Base-by-base conservation (phyloP, 768 basidiomycete genomes). In the Zangia roseola region DNA sequence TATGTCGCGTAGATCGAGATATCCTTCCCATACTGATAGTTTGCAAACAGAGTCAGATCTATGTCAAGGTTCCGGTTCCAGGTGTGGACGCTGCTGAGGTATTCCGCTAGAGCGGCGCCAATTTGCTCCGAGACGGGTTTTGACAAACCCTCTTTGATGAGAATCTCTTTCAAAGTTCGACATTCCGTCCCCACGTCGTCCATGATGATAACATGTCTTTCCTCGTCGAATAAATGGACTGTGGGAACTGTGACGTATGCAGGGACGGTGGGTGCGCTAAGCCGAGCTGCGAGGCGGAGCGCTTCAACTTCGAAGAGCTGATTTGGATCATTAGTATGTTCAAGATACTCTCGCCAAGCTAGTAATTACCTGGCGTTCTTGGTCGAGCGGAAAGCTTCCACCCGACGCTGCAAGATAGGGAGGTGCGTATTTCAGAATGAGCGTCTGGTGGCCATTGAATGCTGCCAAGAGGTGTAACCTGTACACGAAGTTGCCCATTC, bases 401-500 rank as follows among this genome's bases (percentile, higher is more conserved):
- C 45, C 48, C 6, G 62, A 57, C 17, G 26, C n/a, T 43, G 67
- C 73, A 58, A 68, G 61, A 52, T 75, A 80, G 23, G 74, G 68
- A 41, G 76, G 72, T 10, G 74, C 74, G 64, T 86, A 80, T 64
- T 88, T 87, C 36, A 86, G 55, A 25, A 87, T 70, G 12, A 82
- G 59, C 4, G 81, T 83, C 42, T 59, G 49, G 5, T 58, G 65
- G 0, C 76, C 80, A 30, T 73, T 58, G 47, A 76, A 68, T 9
- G 74, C 71, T 28, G 40, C 52, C 13, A 52, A 54, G 36, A 84
- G 70, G 28, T 61, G 59, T n/a, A 86, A 58, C 25, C 85, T 76
- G 59, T 73, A 87, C n/a, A 73, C 62, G 61, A 76, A 86, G 63
- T 84, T 86, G 25, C 70, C 72, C 17, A 30, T 43, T 6, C 85